These are phyloP conservation scores for Epicoccum nigrum DNA, from an alignment of 2,329 filamentous ascomycete genomes.

Conservation along the genomic window DNA sequence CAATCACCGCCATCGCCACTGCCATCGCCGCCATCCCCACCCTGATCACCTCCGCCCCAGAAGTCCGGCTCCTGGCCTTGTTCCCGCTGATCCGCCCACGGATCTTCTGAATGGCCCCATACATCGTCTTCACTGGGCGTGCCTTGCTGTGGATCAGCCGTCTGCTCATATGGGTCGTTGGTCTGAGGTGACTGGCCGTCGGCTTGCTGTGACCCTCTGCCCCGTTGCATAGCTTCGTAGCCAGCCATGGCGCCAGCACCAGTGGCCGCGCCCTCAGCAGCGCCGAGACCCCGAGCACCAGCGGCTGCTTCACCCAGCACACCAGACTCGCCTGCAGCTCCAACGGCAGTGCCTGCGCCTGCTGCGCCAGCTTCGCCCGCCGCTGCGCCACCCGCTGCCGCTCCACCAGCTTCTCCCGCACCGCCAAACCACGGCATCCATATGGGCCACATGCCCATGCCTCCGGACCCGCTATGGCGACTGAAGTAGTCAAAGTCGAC, in stretches of 20 bases:
- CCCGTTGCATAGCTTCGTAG: constrained; percentile 67
- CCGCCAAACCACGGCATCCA: constrained; percentile 59
- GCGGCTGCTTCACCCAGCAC: constrained; percentile 56
- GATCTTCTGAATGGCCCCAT: constrained; percentile 37
- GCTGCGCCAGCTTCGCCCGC: constrained; percentile 46
- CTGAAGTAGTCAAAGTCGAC: constrained; percentile 74
- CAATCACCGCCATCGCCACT: constrained; percentile 33
- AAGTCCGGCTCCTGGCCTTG: constrained; percentile 32
- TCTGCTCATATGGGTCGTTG: constrained; percentile 28
- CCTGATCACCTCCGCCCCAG: constrained; percentile 33
- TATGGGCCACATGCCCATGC: constrained; percentile 51
- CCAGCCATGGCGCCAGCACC: constrained; percentile 67
- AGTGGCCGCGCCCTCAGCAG: constrained; percentile 53
- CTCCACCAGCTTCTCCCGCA: constrained; percentile 41
- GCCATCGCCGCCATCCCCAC: constrained; percentile 47
- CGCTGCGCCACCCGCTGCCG: constrained; percentile 49
- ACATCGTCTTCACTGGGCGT: constrained; percentile 30
- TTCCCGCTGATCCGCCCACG: constrained; percentile 25
- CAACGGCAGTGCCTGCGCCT: constrained; percentile 42
- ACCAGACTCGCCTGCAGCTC: constrained; percentile 51
- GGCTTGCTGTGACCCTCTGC: constrained; percentile 41
- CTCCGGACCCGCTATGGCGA: constrained; percentile 58
- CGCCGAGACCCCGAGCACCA: constrained; percentile 47
- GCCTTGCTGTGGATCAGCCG: constrained; percentile 29
- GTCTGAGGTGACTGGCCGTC: constrained; percentile 39